Evolutionary conservation across 176 grass and related monocot species (phyloP).

Genomic region (Bromus sterilis): DNA sequence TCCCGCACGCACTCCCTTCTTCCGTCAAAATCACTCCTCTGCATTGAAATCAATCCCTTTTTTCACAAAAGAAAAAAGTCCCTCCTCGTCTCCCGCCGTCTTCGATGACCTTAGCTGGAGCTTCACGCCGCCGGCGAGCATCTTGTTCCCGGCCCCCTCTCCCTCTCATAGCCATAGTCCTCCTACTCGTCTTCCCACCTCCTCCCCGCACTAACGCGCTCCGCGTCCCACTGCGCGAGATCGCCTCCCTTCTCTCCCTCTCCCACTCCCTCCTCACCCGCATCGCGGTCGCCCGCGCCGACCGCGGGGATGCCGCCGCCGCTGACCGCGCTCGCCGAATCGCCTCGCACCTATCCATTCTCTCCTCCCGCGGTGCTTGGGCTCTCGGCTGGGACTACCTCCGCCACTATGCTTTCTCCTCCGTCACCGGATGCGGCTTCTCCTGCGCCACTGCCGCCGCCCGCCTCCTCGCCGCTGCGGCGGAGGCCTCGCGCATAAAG

Average conservation of each 20-base stretch:
- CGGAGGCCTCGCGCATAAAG: conserved; percentile 47
- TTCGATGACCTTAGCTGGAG: conserved; percentile 15
- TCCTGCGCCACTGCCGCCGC: conserved; percentile 19
- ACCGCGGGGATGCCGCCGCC: conserved; percentile 49
- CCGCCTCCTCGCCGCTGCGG: conserved; percentile 45
- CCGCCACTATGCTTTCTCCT: conserved; percentile 72
- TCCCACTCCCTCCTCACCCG: conserved; percentile 87
- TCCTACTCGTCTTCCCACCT: conserved; percentile 22
- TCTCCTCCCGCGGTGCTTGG: conserved; percentile 44
- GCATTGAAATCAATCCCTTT: too few species aligned
- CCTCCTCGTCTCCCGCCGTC: not conserved
- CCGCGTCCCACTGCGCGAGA: conserved; percentile 35
- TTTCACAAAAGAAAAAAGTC: too few species aligned
- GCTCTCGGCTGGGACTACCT: conserved; percentile 78
- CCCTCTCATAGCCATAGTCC: conserved; percentile 5
- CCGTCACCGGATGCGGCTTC: conserved; percentile 27
- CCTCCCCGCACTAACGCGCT: conserved; percentile 28
- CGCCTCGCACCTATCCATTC: conserved; percentile 39
- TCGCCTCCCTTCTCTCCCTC: conserved; percentile 53
- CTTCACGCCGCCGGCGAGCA: conserved; percentile 36
- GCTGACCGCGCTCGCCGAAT: conserved; percentile 47
- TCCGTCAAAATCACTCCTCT: too few species aligned
- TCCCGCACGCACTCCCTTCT: too few species aligned
- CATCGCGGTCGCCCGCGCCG: conserved; percentile 50
- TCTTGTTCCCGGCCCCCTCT: not conserved